Evolutionary conservation across 768 basidiomycete genomes (phyloP), one percentile per base, ranked within the genome.

Genomic region (Lanmaoa rubissima): DNA sequence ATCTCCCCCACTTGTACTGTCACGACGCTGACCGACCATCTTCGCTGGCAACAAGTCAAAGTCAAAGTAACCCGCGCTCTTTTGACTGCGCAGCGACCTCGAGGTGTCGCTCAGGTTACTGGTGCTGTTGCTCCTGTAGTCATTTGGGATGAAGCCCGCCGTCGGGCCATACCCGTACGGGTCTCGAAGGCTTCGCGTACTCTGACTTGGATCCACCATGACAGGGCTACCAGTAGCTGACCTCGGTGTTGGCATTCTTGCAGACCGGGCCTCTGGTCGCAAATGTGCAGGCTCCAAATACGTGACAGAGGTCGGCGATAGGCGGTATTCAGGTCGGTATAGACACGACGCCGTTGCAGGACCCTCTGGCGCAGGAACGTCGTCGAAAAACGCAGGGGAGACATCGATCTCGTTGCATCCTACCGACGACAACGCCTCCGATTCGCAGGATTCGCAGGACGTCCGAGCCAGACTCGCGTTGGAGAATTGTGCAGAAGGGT

Each of bases 361-460:
- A 1, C 78, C 78, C 49, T 78, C 76, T 1, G 78, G 78, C 0
- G 75, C 72, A 8, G 79, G 77, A 14, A 76, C 64, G 35, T 75
- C 74, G 53, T 79, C 78, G 56, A 75, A 78, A 58, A 72, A 74
- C 10, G 78, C 78, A 16, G 77, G 76, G 13, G 78, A 79, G 36
- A 79, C 69, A 41, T 76, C 70, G 51, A 71, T 75, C 21, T 65
- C 63, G 36, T 60, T 53, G 21, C 41, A 55, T 17, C 41, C 54
- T 1, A n/a, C 32, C 14, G 71, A 64, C 16, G 61, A 63, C 32
- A 48, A 53, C 17, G 35, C 48, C 16, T 51, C 61, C 0, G 65
- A 58, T 50, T 49, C 61, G 43, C 54, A 69, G 6, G 70, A 67
- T 42, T 56, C 60, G 58, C 61, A 62, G 2, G 61, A 57, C 10